Evolutionary conservation across 176 grass and related monocot species (phyloP).

Genomic region (Tillandsia fasciculata): DNA sequence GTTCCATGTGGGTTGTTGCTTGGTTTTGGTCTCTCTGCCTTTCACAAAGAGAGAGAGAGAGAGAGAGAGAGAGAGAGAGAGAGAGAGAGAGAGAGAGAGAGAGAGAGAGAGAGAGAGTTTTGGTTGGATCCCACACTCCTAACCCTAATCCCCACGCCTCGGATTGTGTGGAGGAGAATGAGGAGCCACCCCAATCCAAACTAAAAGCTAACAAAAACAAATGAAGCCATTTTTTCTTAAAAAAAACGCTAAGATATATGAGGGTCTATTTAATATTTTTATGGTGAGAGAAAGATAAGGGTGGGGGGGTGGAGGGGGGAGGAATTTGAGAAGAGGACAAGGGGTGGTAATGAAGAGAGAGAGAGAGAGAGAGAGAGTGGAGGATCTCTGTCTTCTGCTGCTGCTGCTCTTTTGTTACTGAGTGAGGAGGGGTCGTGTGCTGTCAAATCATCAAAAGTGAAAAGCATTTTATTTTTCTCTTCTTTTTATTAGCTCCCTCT

Average conservation of each 20-base stretch:
- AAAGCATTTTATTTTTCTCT: constrained; percentile 5
- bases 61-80: constrained; percentile 4
- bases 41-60: background rate
- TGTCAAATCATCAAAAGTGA: constrained; percentile 14
- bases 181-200: background rate
- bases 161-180: constrained; percentile 2
- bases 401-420: constrained; percentile 8
- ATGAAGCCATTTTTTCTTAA: background rate
- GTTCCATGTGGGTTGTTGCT: constrained; percentile 7
- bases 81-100: background rate
- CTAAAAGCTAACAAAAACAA: background rate
- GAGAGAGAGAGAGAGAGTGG: constrained; percentile 1
- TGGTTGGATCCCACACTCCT: background rate
- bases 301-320: too few relatives aligned
- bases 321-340: constrained; percentile 3
- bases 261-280: too few relatives aligned
- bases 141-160: background rate
- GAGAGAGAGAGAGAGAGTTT: background rate
- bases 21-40: background rate
- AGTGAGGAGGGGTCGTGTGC: constrained; percentile 5
- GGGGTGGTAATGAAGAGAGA: constrained; percentile 3
- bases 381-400: constrained; percentile 5
- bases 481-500: constrained; percentile 10
- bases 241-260: too few relatives aligned
- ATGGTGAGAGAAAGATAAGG: background rate